Evolutionary conservation across 208 protist genomes (phyloP), one percentile per base, ranked within the genome.

Genomic region (Giardia duodenalis): DNA sequence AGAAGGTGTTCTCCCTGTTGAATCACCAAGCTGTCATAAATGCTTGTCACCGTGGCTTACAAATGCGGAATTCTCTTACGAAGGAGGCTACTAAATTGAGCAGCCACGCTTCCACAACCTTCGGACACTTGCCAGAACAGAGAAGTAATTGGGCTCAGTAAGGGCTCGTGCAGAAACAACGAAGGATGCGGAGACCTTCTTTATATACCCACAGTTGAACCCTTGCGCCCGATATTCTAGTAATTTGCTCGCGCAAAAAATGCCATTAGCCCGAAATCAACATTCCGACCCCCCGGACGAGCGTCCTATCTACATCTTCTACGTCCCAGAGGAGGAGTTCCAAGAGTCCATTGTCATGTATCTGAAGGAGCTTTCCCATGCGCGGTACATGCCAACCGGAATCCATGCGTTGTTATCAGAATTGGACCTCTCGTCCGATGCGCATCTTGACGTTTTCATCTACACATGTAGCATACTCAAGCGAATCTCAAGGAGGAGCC

Each of bases 251-350:
- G 19, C 57, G 10, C 57, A 10, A 76, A 76, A 76, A 76, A 76
- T 76, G 57, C 57, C 57, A 76, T 39, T 30, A 76, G 19, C 57
- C 57, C 57, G n/a, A n/a, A n/a, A n/a, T n/a, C n/a, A n/a, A n/a
- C 57, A 30, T 76, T 76, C 19, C 30, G 19, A 39, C 57, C 57
- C 57, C 10, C 30, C 19, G 57, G 57, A 76, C 19, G 57, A 10
- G 57, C 19, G 57, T n/a, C n/a, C n/a, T n/a, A n/a, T n/a, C n/a
- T 76, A 76, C 57, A 76, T 76, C 57, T 76, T 76, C 57, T 76
- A 30, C 57, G 30, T 76, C 57, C 19, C 10, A 30, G 57, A 76
- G 57, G 57, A 10, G 19, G 57, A 76, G 57, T 76, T 76, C 30
- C 57, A 76, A 76, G 57, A 10, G 30, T 10, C 30, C 57, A 76